Evolutionary conservation across 2,329 filamentous ascomycete genomes (phyloP).

Genomic region (Fusarium sp.): DNA sequence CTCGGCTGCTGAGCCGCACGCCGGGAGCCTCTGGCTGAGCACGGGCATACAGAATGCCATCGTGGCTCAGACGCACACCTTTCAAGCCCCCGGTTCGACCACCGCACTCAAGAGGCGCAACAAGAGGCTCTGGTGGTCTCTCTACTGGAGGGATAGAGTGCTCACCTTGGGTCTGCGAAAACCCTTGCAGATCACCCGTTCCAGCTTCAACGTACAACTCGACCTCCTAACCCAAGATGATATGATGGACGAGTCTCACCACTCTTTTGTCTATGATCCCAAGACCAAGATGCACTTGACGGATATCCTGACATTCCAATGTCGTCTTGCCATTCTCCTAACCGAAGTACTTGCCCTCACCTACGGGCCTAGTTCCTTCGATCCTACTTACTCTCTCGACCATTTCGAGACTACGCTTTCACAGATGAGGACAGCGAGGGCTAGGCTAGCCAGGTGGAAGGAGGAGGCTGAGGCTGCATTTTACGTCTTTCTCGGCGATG

Average conservation of each 20-base stretch:
- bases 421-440: neutral
- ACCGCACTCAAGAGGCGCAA: neutral
- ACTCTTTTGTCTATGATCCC: constrained; percentile 1
- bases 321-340: neutral
- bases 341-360: constrained; percentile 2
- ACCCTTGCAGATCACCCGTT: constrained; percentile 6
- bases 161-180: constrained; percentile 3
- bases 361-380: neutral
- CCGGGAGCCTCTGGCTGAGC: constrained; percentile 31
- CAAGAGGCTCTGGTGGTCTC: constrained; percentile 26
- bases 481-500: neutral
- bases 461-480: neutral
- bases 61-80: constrained; percentile 23
- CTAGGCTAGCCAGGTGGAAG: neutral
- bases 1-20: constrained; percentile 25
- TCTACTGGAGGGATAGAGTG: constrained; percentile 9
- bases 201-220: constrained; percentile 1
- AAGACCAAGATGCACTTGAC: neutral
- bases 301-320: constrained; percentile 1
- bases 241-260: neutral
- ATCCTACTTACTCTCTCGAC: constrained; percentile 7
- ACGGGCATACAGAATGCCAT: constrained; percentile 28
- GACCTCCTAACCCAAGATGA: neutral
- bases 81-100: constrained; percentile 4
- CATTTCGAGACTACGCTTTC: constrained; percentile 1